A percentile compares a stretch with the other conserved stretches of the same genome.
Conservation (phyloP, 441 rosid genomes). For the Erysimum cheiri region DNA sequence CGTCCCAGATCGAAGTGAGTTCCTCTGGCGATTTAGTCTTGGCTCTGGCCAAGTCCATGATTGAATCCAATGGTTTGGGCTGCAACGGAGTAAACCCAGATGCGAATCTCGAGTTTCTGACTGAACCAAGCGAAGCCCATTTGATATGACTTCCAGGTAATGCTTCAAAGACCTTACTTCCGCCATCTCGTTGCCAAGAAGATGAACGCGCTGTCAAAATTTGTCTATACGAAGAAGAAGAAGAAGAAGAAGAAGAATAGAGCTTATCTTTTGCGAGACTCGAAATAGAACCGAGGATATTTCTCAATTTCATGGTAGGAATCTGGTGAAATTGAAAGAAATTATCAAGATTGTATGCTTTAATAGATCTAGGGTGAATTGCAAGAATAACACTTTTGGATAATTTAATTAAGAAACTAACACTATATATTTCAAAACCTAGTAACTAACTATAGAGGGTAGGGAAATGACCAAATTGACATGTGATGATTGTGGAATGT, state of each 20-base stretch:
- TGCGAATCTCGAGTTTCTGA: conserved; percentile 71
- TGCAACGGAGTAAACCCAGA: conserved; percentile 82
- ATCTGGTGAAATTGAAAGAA: neutral
- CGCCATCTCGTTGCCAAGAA: conserved; percentile 36
- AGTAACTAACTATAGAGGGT: too few species aligned
- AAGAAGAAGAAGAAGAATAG: conserved; percentile 32
- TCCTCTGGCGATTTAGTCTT: conserved; percentile 69
- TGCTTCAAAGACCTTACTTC: conserved; percentile 34
- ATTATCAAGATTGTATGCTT: neutral
- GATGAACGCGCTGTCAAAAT: conserved; percentile 42
- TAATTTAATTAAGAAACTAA: too few species aligned
- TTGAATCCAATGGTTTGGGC: conserved; percentile 82
- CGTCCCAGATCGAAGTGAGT: conserved; percentile 85
- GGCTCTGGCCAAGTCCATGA: conserved; percentile 79
- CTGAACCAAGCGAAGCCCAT: conserved; percentile 71
- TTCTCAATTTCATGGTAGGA: conserved; percentile 34
- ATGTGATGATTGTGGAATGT: too few species aligned
- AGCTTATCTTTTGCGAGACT: conserved; percentile 14
- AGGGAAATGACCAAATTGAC: too few species aligned
- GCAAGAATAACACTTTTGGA: too few species aligned
- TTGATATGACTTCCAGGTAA: conserved; percentile 57
- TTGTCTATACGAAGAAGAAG: conserved; percentile 41
- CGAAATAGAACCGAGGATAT: conserved; percentile 29
- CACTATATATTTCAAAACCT: too few species aligned
- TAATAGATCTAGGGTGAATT: too few species aligned